Evolutionary conservation across 2,329 filamentous ascomycete species (phyloP).

Genomic region (Aureobasidium lini): DNA sequence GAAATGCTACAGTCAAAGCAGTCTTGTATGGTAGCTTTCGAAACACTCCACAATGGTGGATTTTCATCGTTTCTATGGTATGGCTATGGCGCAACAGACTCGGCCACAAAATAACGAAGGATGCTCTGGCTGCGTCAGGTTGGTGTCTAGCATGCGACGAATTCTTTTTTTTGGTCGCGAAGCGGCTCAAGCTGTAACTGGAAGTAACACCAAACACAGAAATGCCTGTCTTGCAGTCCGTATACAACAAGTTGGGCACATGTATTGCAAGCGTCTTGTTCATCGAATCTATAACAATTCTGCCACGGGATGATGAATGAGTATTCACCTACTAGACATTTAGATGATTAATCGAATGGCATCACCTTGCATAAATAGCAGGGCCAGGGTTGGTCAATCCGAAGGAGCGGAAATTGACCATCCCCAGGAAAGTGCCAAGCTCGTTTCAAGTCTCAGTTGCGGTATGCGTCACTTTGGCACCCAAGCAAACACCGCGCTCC

Average conservation of each 20-base stretch:
- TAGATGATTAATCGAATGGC: too few relatives aligned
- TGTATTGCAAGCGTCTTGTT: not conserved
- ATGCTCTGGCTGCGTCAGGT: not conserved
- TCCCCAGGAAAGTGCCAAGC: not conserved
- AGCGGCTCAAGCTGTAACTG: not conserved
- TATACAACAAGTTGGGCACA: too few relatives aligned
- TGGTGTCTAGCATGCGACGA: not conserved
- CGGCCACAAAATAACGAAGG: not conserved
- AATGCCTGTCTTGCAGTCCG: too few relatives aligned
- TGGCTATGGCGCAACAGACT: not conserved
- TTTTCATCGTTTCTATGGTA: not conserved
- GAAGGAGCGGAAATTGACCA: not conserved
- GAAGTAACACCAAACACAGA: not conserved
- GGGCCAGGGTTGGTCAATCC: not conserved
- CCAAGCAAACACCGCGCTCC: not conserved
- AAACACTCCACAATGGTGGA: not conserved
- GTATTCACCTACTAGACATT: too few relatives aligned
- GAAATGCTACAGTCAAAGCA: not conserved
- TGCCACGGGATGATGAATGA: too few relatives aligned
- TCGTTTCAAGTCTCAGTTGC: slow-evolving; percentile 2
- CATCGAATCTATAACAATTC: not conserved
- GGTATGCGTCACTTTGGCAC: not conserved
- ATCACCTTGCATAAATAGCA: not conserved
- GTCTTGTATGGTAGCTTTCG: not conserved
- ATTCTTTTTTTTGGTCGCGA: not conserved